Conservation (phyloP, 2,329 filamentous ascomycete species). For the Monilinia polystroma region DNA sequence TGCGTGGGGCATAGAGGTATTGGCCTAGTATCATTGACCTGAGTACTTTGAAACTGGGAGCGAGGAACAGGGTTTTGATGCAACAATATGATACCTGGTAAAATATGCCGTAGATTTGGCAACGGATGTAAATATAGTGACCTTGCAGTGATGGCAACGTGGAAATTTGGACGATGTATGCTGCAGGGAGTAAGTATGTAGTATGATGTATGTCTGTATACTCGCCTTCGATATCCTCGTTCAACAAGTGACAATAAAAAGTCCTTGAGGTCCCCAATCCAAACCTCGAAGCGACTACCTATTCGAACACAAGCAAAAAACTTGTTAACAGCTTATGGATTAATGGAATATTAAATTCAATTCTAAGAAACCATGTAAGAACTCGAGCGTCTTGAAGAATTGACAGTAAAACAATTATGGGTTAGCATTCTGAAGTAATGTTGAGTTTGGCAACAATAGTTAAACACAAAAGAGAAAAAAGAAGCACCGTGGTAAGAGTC, state of each 20-base stretch:
- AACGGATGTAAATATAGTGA: no score
- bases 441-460: neutral
- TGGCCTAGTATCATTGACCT: neutral
- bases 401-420: neutral
- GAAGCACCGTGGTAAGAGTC: neutral
- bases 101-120: neutral
- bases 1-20: neutral
- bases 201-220: neutral
- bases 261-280: no score
- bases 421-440: no score
- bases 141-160: neutral
- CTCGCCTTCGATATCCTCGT: no score
- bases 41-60: no score
- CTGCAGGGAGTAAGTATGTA: neutral
- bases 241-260: no score
- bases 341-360: neutral
- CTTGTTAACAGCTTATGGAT: neutral
- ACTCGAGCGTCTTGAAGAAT: neutral
- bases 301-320: no score
- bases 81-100: neutral
- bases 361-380: neutral
- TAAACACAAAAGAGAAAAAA: neutral
- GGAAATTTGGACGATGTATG: neutral
- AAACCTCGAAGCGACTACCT: no score
- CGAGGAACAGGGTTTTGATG: neutral